Evolutionary conservation across 768 basidiomycete species (phyloP), one percentile per base, ranked within the genome.

Genomic region (Boletus barrowsii): DNA sequence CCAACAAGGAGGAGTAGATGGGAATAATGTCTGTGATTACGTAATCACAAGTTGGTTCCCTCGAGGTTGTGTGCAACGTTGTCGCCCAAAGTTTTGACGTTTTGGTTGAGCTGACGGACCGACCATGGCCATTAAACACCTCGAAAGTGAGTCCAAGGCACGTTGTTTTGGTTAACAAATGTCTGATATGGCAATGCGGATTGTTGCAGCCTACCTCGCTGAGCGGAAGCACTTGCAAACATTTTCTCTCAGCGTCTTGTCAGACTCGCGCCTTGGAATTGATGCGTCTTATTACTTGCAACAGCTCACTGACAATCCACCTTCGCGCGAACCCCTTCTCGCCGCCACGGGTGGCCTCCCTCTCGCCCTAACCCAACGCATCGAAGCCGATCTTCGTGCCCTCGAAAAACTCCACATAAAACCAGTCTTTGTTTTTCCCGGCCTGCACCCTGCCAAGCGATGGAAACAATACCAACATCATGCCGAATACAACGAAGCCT

Each of bases 361-460:
- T 1, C 81, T 98, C 53, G 88, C 92, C 44, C 80, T 99, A 51
- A 87, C 86, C 22, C 79, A 82, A 62, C 87, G 91, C 59, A 92
- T 99, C 69, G 95, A 98, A 74, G 79, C 84, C 37, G 95, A 99
- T 77, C 79, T 98, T 43, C 88, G 95, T 45, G 77, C 82, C 14
- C 86, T 98, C 67, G 94, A 97, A 79, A 88, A 87, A 73, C 77
- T 90, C 33, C 86, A 82, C 61, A 98, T 99, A 79, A 97, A 96
- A 69, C 97, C 97, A 20, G 93, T 99, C n/a, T 96, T 99, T 64
- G 92, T 99, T 47, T 98, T 98, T 72, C 85, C 91, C 15, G 97
- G 97, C 5, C 77, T 99, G 32, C 76, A 84, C 2, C 89, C 91
- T 1, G 84, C 84, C 62, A 86, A 85, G 58, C 83, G 88, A 52